Percentiles rank a stretch among this genome's conserved stretches.
These are phyloP conservation scores for Cucumis sativus DNA, from an alignment of 306 rosid genomes.

Conservation along the genomic window Cucumber_9930_V3 NC_026655.2:4851001-4851500, in stretches of 20 bases:
- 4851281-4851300: conserved; percentile 15
- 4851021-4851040: no score
- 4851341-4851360: conserved; percentile 67
- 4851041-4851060: neutral
- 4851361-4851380: conserved; percentile 94
- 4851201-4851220: neutral
- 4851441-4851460: neutral
- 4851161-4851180: neutral
- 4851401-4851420: neutral
- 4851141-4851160: neutral
- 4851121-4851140: neutral
- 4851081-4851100: neutral
- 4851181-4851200: neutral
- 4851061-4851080: neutral
- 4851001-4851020: no score
- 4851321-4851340: conserved; percentile 78
- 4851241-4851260: neutral
- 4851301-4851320: conserved; percentile 85
- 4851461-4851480: neutral
- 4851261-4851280: neutral
- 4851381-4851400: conserved; percentile 62
- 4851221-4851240: neutral
- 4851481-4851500: no score
- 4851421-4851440: neutral
- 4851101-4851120: neutral